Percentiles rank a stretch among this genome's conserved stretches.
Conservation (phyloP, 139 green algal genomes). For the Monoraphidium neglectum region DNA sequence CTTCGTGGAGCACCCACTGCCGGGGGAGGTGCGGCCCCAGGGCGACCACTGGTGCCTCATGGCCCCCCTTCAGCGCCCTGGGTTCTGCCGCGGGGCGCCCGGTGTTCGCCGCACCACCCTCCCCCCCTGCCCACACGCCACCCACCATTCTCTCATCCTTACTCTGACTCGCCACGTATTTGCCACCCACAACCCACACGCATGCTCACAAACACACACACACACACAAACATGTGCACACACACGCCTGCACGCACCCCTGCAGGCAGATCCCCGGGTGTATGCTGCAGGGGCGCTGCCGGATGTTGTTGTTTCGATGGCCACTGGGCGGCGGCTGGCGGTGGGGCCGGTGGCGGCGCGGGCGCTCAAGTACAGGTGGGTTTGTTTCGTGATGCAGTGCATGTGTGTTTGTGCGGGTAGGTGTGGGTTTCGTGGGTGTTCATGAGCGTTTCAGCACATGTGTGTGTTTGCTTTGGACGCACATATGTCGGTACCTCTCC, state of each 20-base stretch:
- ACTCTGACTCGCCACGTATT: no score
- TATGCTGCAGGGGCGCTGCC: background rate
- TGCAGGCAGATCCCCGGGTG: background rate
- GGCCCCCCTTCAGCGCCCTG: no score
- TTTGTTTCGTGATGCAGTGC: background rate
- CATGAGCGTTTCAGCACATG: no score
- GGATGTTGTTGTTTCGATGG: background rate
- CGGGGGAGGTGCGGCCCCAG: background rate
- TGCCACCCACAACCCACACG: no score
- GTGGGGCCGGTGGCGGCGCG: slow-evolving; percentile 38
- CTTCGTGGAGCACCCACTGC: slow-evolving; percentile 36
- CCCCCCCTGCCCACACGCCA: no score
- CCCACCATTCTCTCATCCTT: no score
- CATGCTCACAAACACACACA: no score
- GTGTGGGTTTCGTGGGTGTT: background rate
- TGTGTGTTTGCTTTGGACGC: no score
- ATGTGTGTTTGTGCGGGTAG: background rate
- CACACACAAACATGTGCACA: no score
- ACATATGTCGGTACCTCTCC: no score
- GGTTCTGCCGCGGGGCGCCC: no score
- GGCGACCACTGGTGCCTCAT: background rate
- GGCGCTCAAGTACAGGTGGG: slow-evolving; percentile 43
- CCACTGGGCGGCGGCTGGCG: slow-evolving; percentile 1
- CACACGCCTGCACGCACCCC: background rate
- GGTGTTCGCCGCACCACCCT: no score